Evolutionary conservation across 2,329 filamentous ascomycete species (phyloP), one percentile per base, ranked within the genome.

Genomic region (Ilyonectria mors-panacis): DNA sequence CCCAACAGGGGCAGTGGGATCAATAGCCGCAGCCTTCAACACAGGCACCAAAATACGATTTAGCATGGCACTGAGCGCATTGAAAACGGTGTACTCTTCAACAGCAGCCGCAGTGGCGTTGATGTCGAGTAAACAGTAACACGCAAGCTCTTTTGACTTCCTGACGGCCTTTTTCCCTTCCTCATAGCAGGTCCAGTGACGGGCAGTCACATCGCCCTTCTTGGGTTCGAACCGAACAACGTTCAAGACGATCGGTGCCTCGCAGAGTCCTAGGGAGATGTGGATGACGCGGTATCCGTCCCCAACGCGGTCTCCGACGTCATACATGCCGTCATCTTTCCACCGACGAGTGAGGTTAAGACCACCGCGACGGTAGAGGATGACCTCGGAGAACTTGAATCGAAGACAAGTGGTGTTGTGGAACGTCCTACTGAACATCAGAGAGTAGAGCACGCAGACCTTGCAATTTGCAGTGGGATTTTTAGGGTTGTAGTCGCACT

Each of bases 351-450:
- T 88, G 28, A 87, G 77, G 2, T 77, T 71, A 15, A 86, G 77
- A 1, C 84, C 83, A 5, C 83, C 81, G 1, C 74, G 73, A n/a
- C 85, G 84, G 66, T 80, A 84, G 4, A 85, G 72, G 1, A 76
- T 70, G 17, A 82, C 76, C 9, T 84, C 80, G 26, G 78, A 80
- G 12, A 87, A 75, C 67, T 83, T 84, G 68, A 78, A 81, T 13
- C 85, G 81, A 15, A 80, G 73, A 63, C 86, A 88, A 0, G 80
- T 79, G 5, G 84, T 72, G 26, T 78, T 76, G 60, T 87, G 85
- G 6, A 87, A 81, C 2, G 84, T 83, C 68, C 85, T 87, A 44
- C 82, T 83, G 0, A 84, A 86, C 1, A 78, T 78, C 30, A 73
- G 76, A 12, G 78, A 76, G 3, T 85, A 78, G 1, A 70, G 73